These are phyloP conservation scores for Suhomyces chickasaworum DNA, from an alignment of 1,139 yeast species.

Conservation along the genomic window DNA sequence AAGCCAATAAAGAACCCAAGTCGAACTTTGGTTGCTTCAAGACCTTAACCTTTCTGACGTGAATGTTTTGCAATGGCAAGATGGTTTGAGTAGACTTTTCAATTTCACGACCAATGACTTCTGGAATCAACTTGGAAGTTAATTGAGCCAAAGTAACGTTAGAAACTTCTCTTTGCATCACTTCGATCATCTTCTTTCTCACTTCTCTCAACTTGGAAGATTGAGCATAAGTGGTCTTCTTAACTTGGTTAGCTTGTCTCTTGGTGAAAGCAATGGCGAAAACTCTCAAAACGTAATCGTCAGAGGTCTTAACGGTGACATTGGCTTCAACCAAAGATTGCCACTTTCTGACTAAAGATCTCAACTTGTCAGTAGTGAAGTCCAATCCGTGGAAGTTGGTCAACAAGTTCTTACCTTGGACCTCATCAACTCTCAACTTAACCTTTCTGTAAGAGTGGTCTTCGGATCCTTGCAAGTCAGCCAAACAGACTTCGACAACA, in stretches of 20 bases:
- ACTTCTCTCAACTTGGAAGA: conserved; percentile 53
- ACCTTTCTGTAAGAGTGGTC: conserved; percentile 55
- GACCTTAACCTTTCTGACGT: conserved; percentile 55
- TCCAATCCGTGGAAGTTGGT: conserved; percentile 57
- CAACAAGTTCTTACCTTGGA: conserved; percentile 55
- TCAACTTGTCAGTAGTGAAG: conserved; percentile 52
- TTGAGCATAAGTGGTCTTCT: conserved; percentile 55
- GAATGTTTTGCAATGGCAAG: conserved; percentile 55
- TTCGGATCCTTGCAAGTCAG: conserved; percentile 55
- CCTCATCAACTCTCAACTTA: conserved; percentile 57
- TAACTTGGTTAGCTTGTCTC: conserved; percentile 55
- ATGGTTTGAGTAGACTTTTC: conserved; percentile 54
- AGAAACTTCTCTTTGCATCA: conserved; percentile 55
- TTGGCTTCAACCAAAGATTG: conserved; percentile 56
- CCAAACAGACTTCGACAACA: conserved; percentile 52
- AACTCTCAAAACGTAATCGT: conserved; percentile 52
- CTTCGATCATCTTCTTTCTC: conserved; percentile 54
- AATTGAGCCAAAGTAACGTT: conserved; percentile 54
- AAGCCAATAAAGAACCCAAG: conserved; percentile 78
- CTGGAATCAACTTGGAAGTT: conserved; percentile 54
- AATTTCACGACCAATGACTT: conserved; percentile 56
- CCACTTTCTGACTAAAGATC: conserved; percentile 57
- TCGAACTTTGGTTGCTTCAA: conserved; percentile 57
- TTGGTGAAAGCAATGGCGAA: conserved; percentile 57
- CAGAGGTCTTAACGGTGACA: conserved; percentile 54